These are phyloP conservation scores for Chalciporus chontae DNA, from an alignment of 768 basidiomycete genomes.

Conservation along the genomic window DNA sequence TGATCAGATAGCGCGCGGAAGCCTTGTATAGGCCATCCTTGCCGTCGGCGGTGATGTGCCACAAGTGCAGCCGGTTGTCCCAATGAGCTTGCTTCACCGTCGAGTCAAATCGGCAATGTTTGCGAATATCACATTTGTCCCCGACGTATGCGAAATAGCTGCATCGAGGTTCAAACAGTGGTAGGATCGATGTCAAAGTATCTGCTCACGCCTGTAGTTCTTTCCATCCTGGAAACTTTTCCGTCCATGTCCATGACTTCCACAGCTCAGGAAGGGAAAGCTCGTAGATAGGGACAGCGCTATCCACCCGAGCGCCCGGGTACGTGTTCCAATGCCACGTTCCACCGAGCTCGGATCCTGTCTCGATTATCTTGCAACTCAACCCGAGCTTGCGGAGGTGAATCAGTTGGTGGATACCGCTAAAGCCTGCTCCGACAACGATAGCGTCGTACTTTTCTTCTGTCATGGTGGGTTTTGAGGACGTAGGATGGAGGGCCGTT, in stretches of 20 bases:
- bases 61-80: conserved; percentile 8
- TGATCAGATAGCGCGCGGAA: conserved; percentile 8
- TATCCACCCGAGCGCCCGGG: conserved; percentile 13
- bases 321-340: conserved; percentile 18
- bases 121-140: conserved; percentile 10
- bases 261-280: conserved; percentile 13
- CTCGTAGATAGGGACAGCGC: conserved; percentile 8
- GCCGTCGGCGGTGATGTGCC: conserved; percentile 5
- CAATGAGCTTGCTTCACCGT: conserved; percentile 8
- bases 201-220: conserved; percentile 10
- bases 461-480: too few relatives aligned
- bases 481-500: too few relatives aligned
- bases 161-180: neutral
- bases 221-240: conserved; percentile 11
- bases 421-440: too few relatives aligned
- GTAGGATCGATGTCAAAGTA: neutral
- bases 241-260: conserved; percentile 11
- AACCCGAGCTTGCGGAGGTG: conserved; percentile 7
- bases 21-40: conserved; percentile 11
- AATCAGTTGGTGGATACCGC: conserved; percentile 7
- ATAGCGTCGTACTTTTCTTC: too few relatives aligned
- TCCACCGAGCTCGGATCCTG: conserved; percentile 9
- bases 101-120: conserved; percentile 14
- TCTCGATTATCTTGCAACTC: conserved; percentile 11
- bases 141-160: conserved; percentile 17